These are phyloP conservation scores for Rubroshorea leprosula DNA, from an alignment of 345 rosid species.

Conservation along the genomic window DNA sequence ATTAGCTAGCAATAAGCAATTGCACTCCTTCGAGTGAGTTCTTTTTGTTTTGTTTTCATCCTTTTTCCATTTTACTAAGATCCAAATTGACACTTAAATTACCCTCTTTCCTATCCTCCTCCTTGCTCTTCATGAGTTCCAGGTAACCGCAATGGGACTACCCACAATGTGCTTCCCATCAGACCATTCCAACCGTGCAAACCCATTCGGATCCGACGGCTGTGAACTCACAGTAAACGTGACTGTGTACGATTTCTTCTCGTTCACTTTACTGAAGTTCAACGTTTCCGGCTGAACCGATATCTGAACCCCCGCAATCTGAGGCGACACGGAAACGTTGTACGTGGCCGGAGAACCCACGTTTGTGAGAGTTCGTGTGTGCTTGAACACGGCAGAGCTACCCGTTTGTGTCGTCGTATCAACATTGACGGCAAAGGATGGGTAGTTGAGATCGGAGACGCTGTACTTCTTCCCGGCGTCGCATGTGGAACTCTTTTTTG, in stretches of 20 bases:
- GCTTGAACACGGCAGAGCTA: slow-evolving; percentile 27
- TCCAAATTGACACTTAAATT: slow-evolving; percentile 2
- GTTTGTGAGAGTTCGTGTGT: slow-evolving; percentile 62
- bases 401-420: slow-evolving; percentile 20
- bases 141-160: slow-evolving; percentile 73
- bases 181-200: slow-evolving; percentile 65
- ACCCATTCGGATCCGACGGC: slow-evolving; percentile 36
- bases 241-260: slow-evolving; percentile 65
- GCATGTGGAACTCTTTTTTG: slow-evolving; percentile 45
- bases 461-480: slow-evolving; percentile 40
- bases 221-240: slow-evolving; percentile 48
- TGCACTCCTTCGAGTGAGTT: slow-evolving; percentile 8
- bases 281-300: slow-evolving; percentile 55
- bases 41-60: no score
- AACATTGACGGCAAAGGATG: slow-evolving; percentile 58
- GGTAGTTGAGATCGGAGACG: slow-evolving; percentile 62
- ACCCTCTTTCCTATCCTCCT: background rate
- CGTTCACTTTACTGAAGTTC: slow-evolving; percentile 45
- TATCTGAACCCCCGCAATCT: slow-evolving; percentile 39
- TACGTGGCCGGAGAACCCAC: slow-evolving; percentile 61
- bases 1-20: slow-evolving; percentile 5
- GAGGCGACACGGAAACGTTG: slow-evolving; percentile 37
- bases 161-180: slow-evolving; percentile 66
- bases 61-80: no score
- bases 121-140: slow-evolving; percentile 56